Evolutionary conservation across 495 filamentous ascomycete species (phyloP), one percentile per base, ranked within the genome.

Genomic region (Aspergillus nidulans): DNA sequence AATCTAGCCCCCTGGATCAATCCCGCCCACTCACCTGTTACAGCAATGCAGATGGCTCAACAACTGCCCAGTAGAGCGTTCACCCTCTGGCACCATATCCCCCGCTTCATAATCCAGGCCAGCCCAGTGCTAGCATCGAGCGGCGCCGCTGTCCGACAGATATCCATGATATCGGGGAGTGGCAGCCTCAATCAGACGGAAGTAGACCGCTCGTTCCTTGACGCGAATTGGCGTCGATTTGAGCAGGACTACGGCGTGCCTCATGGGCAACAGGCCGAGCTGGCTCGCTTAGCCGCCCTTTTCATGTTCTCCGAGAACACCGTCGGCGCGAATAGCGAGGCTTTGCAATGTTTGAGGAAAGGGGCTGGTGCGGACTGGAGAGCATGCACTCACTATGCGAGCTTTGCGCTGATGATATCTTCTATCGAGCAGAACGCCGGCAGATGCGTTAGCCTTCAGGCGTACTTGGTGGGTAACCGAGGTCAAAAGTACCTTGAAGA

Each of bases 1-100:
- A 16, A 25, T 40, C 9, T 9, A 74, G 71, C 69, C 4, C 79
- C 79, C 1, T 81, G 75, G 74, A 73, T 81, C 24, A 65, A 76
- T 50, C 65, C 68, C 40, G 64, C 69, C 0, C 69, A 76, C 56
- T 71, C 74, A 0, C 57, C 60, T 21, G 58, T 69, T 9, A 63
- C 63, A 7, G 16, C 45, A 4, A 57, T 66, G 66, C 63, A 66
- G 56, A 44, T 61, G 6, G 62, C 62, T 6, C 63, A 66, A 28
- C 66, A 62, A 25, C 46, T 71, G 4, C 68, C 66, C 2, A 47
- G 52, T 4, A 60, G 57, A 38, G 55, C 65, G 53, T 60, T 77
- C 39, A 54, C 59, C 10, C 4, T 69, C 18, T 77, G 67, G 69
- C 53, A 76, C 43, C 52, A 62, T 2, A 58, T 74, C 9, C 65